Evolutionary conservation across 176 grass and related monocot genomes (phyloP), one percentile per base, ranked within the genome.

Genomic region (Ensete glaucum): DNA sequence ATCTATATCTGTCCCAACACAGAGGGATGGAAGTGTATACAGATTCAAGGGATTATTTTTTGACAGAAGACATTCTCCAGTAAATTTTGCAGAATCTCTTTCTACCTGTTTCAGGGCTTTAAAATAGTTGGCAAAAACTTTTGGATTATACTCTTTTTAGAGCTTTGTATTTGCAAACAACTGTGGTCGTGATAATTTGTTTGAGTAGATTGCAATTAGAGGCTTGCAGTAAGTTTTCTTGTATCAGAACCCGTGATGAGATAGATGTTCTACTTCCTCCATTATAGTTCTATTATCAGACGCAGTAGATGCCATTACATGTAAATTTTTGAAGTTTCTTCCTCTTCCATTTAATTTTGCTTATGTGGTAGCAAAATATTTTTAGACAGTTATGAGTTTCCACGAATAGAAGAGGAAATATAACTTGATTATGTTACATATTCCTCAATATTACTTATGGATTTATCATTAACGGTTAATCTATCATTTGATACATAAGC

Each of bases 11-110:
- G 29, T 13, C 14, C 14, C 27, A 48, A 17, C 27, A 49, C 7
- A 34, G 23, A 67, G n/a, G 60, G 60, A 63, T 65, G 63, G 9
- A 26, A 29, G 63, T 65, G 63, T 10, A 65, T 65, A 25, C 63
- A 65, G 22, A 65, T 65, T 65, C 63, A 65, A 29, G 23, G 1
- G 22, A 65, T 50, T 69, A 9, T 50, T 69, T 69, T 69, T 69
- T 50, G 27, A 49, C 17, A 69, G 7, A 69, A 9, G 7, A 65
- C 23, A 12, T 65, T 8, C 22, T 43, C 4, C 0, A 9, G 22
- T 9, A 69, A 69, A 50, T 50, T 69, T 69, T 69, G 34, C 43
- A 50, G 27, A 19, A 68, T 9, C 62, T 11, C 16, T 64, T 64
- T 11, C 9, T 64, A 23, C 10, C 62, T 24, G 22, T 64, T 24